Evolutionary conservation across 2,329 filamentous ascomycete genomes (phyloP), one percentile per base, ranked within the genome.

Genomic region (Sclerotinia spermophila): DNA sequence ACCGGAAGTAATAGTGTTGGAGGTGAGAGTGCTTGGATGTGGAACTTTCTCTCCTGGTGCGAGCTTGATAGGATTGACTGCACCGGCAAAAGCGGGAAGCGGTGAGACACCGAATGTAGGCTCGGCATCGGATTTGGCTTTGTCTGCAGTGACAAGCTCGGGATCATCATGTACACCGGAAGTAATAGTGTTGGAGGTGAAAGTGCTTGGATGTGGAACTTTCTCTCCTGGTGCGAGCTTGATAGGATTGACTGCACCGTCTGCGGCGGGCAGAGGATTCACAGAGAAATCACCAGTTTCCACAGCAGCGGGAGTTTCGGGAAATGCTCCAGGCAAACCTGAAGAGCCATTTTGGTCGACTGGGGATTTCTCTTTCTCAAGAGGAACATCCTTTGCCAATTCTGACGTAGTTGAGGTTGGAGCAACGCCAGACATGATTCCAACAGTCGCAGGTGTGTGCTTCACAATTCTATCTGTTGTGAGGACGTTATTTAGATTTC

Each of bases 401-500:
- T 84, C 85, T 75, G 90, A 89, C 69, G 92, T 94, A 59, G 91
- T 90, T 64, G 92, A 90, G 71, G 87, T 84, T 71, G 92, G 90
- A 48, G 88, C 86, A 71, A 88, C 90, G 66, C 89, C 90, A 75
- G 89, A 92, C 80, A 91, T 86, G 72, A 86, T 84, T 70, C 82
- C 82, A 71, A 78, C 75, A 71, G 80, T 79, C 66, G 85, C 82
- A 70, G 84, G 79, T 67, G 83, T 82, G 74, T 83, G 80, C 75
- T 80, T 81, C 72, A 81, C 76, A 68, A 97, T 91, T 79, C 93
- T 86, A 73, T 93, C 87, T 71, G 91, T 89, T 55, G 87, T 87
- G 71, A 99, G 87, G 74, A 97, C 89, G 88, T 98, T 98, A 86
- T 98, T 98, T 77, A 94, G 85, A 86, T 95, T 97, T 78, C 92